Base-by-base conservation (phyloP, 208 protist species). In the Crithidia fasciculata region DNA sequence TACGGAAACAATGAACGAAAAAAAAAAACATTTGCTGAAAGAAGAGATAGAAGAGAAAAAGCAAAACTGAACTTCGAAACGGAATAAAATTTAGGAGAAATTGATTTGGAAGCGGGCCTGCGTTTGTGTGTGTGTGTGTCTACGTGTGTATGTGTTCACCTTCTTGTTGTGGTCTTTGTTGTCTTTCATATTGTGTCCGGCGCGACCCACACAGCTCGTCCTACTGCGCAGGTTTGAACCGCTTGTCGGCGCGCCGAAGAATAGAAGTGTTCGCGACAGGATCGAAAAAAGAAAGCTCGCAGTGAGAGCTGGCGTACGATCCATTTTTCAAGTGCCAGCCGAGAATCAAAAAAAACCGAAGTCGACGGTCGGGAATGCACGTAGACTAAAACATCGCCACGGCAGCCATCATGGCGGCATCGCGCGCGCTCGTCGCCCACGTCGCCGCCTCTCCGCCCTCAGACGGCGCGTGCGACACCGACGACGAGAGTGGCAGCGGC, bases 331-430 rank as follows among this genome's bases (percentile, higher is more conserved):
- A 28, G 28, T 28, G 28, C 28, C 28, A 28, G 1, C 28, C 28
- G 28, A 28, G 28, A 28, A 28, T 28, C 28, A 28, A 28, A 28
- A 28, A 28, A 28, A 28, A 28, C 28, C 28, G 28, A 28, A 28
- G 28, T 28, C 28, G 28, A 28, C 28, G 28, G 28, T 28, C 28
- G 28, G 28, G 28, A 28, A 28, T 28, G 28, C 12, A 13, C 12
- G 45, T 49, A 13, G 45, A 15, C 57, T 45, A 68, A 19, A 69
- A 59, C 52, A 69, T 69, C n/a, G 28, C 52, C 52, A 59, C 52
- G 12, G 52, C 64, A 15, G 52, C 64, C 52, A 59, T 9, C 64
- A 59, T 69, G 12, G 64, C 64, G 10, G 49, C 49, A 57, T 68
- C 62, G 13, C 62, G 62, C 28, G 50, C 4, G 8, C 37, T 47